Percentiles rank a stretch among this genome's conserved stretches.
These are phyloP conservation scores for Didymosphaeria variabile DNA, from an alignment of 2,329 filamentous ascomycete genomes.

Conservation along the genomic window DNA sequence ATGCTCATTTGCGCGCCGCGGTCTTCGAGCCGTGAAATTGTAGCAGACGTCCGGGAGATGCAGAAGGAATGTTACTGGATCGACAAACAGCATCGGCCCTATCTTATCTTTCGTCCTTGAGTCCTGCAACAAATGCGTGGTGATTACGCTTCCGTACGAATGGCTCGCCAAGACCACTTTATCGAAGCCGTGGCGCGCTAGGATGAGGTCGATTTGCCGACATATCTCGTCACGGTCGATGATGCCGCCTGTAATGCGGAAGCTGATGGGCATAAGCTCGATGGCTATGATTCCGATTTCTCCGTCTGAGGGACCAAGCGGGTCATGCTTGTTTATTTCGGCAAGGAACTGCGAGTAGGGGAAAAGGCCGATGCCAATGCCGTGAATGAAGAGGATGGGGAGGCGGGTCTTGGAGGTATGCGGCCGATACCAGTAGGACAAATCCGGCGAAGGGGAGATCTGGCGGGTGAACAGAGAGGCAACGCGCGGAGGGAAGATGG, in stretches of 20 bases:
- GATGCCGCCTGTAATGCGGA: conserved; percentile 66
- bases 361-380: conserved; percentile 73
- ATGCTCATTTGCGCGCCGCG: conserved; percentile 69
- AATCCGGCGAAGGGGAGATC: conserved; percentile 58
- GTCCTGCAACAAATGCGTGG: conserved; percentile 68
- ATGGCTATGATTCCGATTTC: conserved; percentile 71
- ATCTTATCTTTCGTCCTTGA: conserved; percentile 57
- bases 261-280: conserved; percentile 72
- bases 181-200: conserved; percentile 66
- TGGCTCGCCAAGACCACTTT: conserved; percentile 70
- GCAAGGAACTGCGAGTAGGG: conserved; percentile 68
- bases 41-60: conserved; percentile 76
- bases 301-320: conserved; percentile 45
- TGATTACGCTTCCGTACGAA: conserved; percentile 69
- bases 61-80: conserved; percentile 73
- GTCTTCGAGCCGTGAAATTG: conserved; percentile 64
- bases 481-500: conserved; percentile 68
- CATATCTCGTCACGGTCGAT: conserved; percentile 64
- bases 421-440: conserved; percentile 73
- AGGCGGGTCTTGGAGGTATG: conserved; percentile 66
- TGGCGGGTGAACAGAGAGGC: conserved; percentile 58
- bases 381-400: conserved; percentile 74
- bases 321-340: conserved; percentile 56
- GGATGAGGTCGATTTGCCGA: conserved; percentile 63
- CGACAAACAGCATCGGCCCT: conserved; percentile 61